phyloP scores from a whole-genome alignment of 805 yeast species.

The Saccharomycopsis capsularis region DNA sequence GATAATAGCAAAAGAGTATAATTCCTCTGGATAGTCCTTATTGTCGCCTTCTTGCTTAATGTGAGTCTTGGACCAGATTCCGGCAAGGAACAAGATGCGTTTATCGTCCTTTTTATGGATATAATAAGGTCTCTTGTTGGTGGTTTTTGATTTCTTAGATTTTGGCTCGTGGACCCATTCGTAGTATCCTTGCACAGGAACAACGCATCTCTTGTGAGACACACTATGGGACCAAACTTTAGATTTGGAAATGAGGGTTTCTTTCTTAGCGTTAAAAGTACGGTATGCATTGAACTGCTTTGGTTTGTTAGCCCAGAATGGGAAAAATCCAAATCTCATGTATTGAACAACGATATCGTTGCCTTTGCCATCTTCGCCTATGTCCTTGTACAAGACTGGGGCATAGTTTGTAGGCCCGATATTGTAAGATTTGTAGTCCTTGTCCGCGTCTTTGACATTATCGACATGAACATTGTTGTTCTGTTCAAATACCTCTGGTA shows the following conservation, averaged over 20 bases:
- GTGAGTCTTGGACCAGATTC: slow-evolving; percentile 33
- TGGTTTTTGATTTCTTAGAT: slow-evolving; percentile 28
- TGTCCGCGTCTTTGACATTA: slow-evolving; percentile 23
- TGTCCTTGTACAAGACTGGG: slow-evolving; percentile 33
- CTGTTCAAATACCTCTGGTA: slow-evolving; percentile 17
- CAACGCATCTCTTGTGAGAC: slow-evolving; percentile 51
- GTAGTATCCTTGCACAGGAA: slow-evolving; percentile 78
- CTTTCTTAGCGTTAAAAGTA: slow-evolving; percentile 71
- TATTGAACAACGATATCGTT: slow-evolving; percentile 32
- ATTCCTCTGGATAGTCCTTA: slow-evolving; percentile 25
- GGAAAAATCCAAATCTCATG: slow-evolving; percentile 81
- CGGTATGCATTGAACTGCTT: slow-evolving; percentile 31
- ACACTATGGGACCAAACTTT: slow-evolving; percentile 50
- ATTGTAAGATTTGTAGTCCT: slow-evolving; percentile 41
- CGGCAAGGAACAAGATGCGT: slow-evolving; percentile 60
- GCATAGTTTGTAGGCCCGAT: slow-evolving; percentile 53
- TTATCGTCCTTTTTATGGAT: slow-evolving; percentile 43
- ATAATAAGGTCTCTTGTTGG: slow-evolving; percentile 56
- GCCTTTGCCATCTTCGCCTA: slow-evolving; percentile 18
- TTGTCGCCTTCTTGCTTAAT: slow-evolving; percentile 21
- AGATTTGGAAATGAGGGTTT: slow-evolving; percentile 42
- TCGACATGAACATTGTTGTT: slow-evolving; percentile 26
- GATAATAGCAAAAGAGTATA: slow-evolving; percentile 56
- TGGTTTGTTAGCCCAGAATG: slow-evolving; percentile 49
- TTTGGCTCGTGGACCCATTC: slow-evolving; percentile 53